Base-by-base conservation (phyloP, 129 eudicot species). In the carrot (Daucus carota) region DNA sequence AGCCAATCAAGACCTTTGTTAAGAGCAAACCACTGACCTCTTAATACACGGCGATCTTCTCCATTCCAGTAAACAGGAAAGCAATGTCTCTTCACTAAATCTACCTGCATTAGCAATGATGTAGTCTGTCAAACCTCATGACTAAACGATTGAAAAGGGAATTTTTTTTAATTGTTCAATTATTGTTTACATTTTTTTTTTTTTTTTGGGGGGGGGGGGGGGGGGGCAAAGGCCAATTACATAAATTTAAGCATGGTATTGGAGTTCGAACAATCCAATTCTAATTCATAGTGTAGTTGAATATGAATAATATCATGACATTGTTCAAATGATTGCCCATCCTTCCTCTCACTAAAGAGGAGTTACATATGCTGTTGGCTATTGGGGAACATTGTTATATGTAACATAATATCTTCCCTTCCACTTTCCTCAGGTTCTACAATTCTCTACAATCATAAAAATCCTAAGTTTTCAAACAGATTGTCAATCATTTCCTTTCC, bases 21-120 rank as follows among this genome's bases (percentile, higher is more conserved):
- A 73, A 92, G 94, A 77, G 96, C 97, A 88, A 91, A 94, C 99
- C 99, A 94, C 67, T 94, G 99, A 76, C 97, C 99, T 85, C 99
- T 87, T 68, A 94, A 75, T 42, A 94, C 99, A 76, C 99, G 93
- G 6, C 97, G 85, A 84, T 91, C 89, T 79, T 94, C 97, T 80
- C 99, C 99, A 82, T 85, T 88, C 99, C 99, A 94, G 76, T 94
- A 94, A 77, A 94, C 97, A 74, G 97, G 99, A 77, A 94, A 94
- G 75, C 94, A 86, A 71, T 94, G 96, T 77, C 99, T 87, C 79
- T 76, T 85, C 47, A 89, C 87, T 83, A 94, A 88, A 81, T 94
- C 99, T 73, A 94, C 99, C 99, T 94, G 83, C 84, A 86, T 50
- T 46, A 44, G 22, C 63, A 54, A 29, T 67, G 42, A 34, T 63